These are phyloP conservation scores for Saturnispora besseyi DNA, from an alignment of 805 yeast species.

Conservation along the genomic window DNA sequence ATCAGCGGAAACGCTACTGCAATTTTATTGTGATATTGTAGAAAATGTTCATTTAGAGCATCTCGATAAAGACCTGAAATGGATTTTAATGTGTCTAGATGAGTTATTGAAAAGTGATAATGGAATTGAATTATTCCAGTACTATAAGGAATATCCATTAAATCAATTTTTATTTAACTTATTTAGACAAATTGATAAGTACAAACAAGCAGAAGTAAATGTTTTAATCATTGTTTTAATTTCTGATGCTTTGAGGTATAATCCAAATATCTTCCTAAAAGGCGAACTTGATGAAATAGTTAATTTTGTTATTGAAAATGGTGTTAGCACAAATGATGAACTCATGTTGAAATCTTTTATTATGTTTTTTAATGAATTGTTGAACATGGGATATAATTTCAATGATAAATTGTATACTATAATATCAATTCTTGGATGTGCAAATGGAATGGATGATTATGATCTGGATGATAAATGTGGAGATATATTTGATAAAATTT, in stretches of 20 bases:
- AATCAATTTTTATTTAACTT: conserved; percentile 10
- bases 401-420: conserved; percentile 4
- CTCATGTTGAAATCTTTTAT: conserved; percentile 3
- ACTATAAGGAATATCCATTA: conserved; percentile 15
- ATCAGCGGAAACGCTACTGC: conserved; percentile 39
- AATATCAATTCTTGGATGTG: conserved; percentile 11
- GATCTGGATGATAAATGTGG: conserved; percentile 7
- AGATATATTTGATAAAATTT: conserved; percentile 7
- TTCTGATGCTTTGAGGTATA: conserved; percentile 16
- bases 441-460: conserved; percentile 8
- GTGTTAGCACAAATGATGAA: conserved; percentile 3
- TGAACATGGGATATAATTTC: neutral
- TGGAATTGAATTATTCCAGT: conserved; percentile 16
- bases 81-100: conserved; percentile 41
- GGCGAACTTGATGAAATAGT: conserved; percentile 3
- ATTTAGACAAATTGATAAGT: conserved; percentile 3
- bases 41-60: conserved; percentile 36
- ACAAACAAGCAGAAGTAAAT: conserved; percentile 10
- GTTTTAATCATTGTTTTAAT: conserved; percentile 13
- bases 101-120: conserved; percentile 34
- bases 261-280: neutral
- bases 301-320: neutral
- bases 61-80: conserved; percentile 26
- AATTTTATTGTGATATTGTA: conserved; percentile 54
- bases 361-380: conserved; percentile 3